Percentiles rank a stretch among this genome's conserved stretches.
These are phyloP conservation scores for Xylaria grammica DNA, from an alignment of 495 filamentous ascomycete genomes.

Conservation along the genomic window DNA sequence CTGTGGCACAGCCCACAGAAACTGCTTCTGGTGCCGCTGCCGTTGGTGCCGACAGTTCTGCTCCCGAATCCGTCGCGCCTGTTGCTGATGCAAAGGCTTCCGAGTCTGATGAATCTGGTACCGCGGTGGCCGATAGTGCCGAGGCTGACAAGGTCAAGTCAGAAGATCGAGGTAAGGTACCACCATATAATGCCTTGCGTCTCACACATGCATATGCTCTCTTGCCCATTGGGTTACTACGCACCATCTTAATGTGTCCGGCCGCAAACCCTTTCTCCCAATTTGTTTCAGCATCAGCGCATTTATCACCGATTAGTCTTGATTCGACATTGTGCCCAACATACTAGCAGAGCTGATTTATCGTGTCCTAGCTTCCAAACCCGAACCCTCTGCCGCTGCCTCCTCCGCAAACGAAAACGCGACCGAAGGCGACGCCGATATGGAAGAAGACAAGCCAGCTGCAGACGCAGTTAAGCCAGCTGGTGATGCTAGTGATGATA, in stretches of 20 bases:
- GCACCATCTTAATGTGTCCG: neutral
- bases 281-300: neutral
- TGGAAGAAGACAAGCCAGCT: slow-evolving; percentile 37
- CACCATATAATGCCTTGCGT: slow-evolving; percentile 10
- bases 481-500: slow-evolving; percentile 30
- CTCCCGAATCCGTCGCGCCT: slow-evolving; percentile 34
- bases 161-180: slow-evolving; percentile 36
- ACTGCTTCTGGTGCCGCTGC: slow-evolving; percentile 16
- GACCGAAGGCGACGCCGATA: slow-evolving; percentile 43
- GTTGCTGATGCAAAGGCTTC: slow-evolving; percentile 31
- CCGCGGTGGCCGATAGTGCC: slow-evolving; percentile 14
- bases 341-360: slow-evolving; percentile 3
- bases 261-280: slow-evolving; percentile 14
- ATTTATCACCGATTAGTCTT: neutral
- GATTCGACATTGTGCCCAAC: neutral
- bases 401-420: slow-evolving; percentile 27
- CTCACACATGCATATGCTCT: neutral
- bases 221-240: neutral
- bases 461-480: slow-evolving; percentile 28
- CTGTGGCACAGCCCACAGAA: slow-evolving; percentile 30
- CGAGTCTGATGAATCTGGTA: slow-evolving; percentile 23
- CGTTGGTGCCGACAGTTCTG: slow-evolving; percentile 20
- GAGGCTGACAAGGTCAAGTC: slow-evolving; percentile 23
- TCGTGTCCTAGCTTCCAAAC: slow-evolving; percentile 13
- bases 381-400: slow-evolving; percentile 13